These are phyloP conservation scores for Wakefieldia striispora DNA, from an alignment of 768 basidiomycete genomes.

Conservation along the genomic window DNA sequence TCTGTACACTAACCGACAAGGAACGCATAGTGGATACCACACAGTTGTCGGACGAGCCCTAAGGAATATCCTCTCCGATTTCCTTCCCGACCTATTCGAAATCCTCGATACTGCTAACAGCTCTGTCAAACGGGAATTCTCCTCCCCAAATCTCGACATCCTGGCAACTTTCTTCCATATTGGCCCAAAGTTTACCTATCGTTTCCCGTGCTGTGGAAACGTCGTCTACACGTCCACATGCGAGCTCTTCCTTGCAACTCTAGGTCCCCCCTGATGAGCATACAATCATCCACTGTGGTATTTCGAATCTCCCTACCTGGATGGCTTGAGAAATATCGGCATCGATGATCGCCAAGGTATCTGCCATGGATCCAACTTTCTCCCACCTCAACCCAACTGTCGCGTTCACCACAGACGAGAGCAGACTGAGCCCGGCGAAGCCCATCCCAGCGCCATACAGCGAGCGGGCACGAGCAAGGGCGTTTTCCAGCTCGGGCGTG, in stretches of 20 bases:
- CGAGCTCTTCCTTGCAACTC: constrained; percentile 75
- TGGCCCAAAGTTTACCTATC: constrained; percentile 48
- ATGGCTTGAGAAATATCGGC: constrained; percentile 79
- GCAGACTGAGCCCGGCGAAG: constrained; percentile 57
- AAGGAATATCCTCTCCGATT: too few species aligned
- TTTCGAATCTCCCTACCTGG: constrained; percentile 43
- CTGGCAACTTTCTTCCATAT: constrained; percentile 53
- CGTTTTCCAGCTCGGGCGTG: constrained; percentile 50
- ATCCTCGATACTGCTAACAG: constrained; percentile 50
- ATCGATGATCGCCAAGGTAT: constrained; percentile 63
- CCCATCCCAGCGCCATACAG: constrained; percentile 80
- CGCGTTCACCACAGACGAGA: constrained; percentile 58
- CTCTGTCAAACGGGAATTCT: constrained; percentile 76
- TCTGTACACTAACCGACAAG: too few species aligned
- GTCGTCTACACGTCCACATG: constrained; percentile 52
- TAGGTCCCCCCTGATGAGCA: constrained; percentile 29
- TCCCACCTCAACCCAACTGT: constrained; percentile 66
- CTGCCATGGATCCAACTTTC: constrained; percentile 54
- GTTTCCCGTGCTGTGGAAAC: constrained; percentile 47
- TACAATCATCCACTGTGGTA: neutral
- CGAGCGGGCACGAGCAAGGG: constrained; percentile 57
- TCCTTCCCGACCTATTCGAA: too few species aligned
- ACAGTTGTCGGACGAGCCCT: too few species aligned
- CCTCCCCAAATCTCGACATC: constrained; percentile 66
- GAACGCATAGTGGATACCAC: too few species aligned